phyloP scores from a whole-genome alignment of 176 grass and related monocot genomes.

The Paspalum notatum region DNA sequence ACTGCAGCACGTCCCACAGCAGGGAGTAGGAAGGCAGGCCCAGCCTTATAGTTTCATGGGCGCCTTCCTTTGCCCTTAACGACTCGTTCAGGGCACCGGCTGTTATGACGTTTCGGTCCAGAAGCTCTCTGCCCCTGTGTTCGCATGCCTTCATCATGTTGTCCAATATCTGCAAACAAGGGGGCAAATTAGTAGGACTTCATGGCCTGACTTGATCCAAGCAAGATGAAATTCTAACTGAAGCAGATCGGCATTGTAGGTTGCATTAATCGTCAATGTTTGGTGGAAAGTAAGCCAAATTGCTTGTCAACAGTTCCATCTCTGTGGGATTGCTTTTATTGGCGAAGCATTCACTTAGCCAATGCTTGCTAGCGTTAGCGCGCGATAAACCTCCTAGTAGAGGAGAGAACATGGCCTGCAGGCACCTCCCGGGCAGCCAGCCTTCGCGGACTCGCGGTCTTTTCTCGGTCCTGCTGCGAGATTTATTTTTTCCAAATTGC shows the following conservation, averaged over 20 bases:
- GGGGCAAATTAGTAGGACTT: slow-evolving; percentile 28
- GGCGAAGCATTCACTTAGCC: no score
- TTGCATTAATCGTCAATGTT: background rate
- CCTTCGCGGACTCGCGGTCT: no score
- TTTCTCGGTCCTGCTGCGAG: no score
- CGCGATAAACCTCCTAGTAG: no score
- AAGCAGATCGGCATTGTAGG: background rate
- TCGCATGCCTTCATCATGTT: slow-evolving; percentile 73
- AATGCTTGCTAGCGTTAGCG: no score
- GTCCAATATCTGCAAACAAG: slow-evolving; percentile 65
- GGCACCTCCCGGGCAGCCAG: no score
- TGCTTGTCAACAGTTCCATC: background rate
- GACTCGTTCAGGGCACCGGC: slow-evolving; percentile 56
- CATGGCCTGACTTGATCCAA: background rate
- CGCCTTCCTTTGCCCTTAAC: slow-evolving; percentile 62
- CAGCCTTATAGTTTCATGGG: slow-evolving; percentile 62
- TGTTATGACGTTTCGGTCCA: slow-evolving; percentile 74
- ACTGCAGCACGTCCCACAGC: slow-evolving; percentile 54
- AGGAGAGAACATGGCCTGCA: no score
- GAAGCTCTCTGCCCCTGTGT: slow-evolving; percentile 61
- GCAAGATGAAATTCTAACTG: background rate
- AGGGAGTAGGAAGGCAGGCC: slow-evolving; percentile 71
- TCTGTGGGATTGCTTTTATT: slow-evolving; percentile 13
- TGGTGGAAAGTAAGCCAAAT: background rate
- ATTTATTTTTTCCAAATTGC: no score